These are phyloP conservation scores for Gelatoporia subvermispora DNA, from an alignment of 768 basidiomycete species.

Conservation along the genomic window DNA sequence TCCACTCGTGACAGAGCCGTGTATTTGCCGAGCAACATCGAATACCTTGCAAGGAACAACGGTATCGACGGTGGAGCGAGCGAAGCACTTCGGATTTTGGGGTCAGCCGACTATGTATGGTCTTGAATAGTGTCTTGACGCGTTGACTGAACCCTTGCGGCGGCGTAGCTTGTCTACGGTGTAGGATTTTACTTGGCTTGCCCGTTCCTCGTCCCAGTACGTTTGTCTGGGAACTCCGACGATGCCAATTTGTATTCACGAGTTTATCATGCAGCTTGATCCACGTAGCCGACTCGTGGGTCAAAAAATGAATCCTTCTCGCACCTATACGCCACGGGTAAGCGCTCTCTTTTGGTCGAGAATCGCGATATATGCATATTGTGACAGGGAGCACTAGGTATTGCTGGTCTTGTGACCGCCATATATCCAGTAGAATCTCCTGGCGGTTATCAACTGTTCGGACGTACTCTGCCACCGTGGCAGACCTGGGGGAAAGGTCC, in stretches of 20 bases:
- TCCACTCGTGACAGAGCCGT: constrained; percentile 51
- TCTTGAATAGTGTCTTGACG: neutral
- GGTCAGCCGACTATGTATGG: constrained; percentile 46
- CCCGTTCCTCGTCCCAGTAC: constrained; percentile 55
- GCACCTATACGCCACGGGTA: constrained; percentile 60
- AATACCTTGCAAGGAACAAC: constrained; percentile 62
- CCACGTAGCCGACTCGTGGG: constrained; percentile 54
- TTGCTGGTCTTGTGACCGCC: constrained; percentile 61
- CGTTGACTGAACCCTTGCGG: neutral
- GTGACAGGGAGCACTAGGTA: constrained; percentile 64
- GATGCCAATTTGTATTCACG: neutral
- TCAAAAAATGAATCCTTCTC: constrained; percentile 73
- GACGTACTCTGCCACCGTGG: constrained; percentile 62
- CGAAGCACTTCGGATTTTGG: constrained; percentile 42
- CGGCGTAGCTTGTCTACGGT: constrained; percentile 51
- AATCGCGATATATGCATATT: neutral
- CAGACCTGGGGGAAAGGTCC: constrained; percentile 53
- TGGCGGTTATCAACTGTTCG: constrained; percentile 63
- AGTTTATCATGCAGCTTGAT: constrained; percentile 40
- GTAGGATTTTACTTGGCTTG: constrained; percentile 64
- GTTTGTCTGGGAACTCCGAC: constrained; percentile 5
- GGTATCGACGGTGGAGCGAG: constrained; percentile 40
- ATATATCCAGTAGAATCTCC: constrained; percentile 64
- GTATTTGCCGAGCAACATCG: constrained; percentile 65
- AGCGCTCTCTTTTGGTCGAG: constrained; percentile 2